Conservation (phyloP, 768 basidiomycete genomes). For the Glaciozyma martinii region DNA sequence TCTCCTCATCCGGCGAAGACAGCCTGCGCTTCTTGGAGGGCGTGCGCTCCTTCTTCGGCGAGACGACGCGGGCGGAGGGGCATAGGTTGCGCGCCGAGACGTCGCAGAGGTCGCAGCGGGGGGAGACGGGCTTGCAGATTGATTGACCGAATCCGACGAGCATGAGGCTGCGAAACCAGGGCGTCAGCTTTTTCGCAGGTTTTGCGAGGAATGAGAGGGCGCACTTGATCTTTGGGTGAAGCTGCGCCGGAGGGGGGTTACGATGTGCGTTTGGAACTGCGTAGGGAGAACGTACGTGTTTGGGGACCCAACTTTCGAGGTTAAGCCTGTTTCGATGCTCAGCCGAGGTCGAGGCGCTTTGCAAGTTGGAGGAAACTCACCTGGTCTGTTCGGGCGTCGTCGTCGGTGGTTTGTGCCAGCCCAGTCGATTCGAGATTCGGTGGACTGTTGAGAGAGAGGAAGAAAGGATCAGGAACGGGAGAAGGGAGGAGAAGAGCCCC, state of each 20-base stretch:
- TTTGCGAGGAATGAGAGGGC: not conserved
- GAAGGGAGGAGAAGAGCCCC: not conserved
- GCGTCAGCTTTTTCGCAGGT: not conserved
- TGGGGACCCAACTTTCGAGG: slow-evolving; percentile 34
- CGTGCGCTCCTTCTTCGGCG: not conserved
- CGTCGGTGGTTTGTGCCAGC: slow-evolving; percentile 82
- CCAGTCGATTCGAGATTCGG: slow-evolving; percentile 81
- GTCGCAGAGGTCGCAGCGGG: slow-evolving; percentile 25
- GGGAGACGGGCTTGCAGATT: slow-evolving; percentile 33
- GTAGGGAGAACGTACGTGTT: not conserved
- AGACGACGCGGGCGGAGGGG: slow-evolving; percentile 14
- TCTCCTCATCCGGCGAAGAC: not conserved
- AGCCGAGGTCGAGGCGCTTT: not conserved
- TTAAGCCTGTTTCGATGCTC: slow-evolving; percentile 22
- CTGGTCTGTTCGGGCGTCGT: slow-evolving; percentile 82
- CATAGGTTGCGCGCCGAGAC: slow-evolving; percentile 12
- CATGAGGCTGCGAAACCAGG: slow-evolving; percentile 6
- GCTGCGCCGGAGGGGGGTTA: not conserved
- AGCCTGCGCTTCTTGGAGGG: slow-evolving; percentile 1
- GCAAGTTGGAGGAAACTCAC: slow-evolving; percentile 40
- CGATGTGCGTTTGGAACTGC: too few relatives aligned
- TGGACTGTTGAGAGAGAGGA: slow-evolving; percentile 44
- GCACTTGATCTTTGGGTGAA: slow-evolving; percentile 29
- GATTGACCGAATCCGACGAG: slow-evolving; percentile 36
- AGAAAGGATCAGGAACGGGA: not conserved